Evolutionary conservation across 345 rosid species (phyloP), one percentile per base, ranked within the genome.

Genomic region (Melaleuca quinquenervia): DNA sequence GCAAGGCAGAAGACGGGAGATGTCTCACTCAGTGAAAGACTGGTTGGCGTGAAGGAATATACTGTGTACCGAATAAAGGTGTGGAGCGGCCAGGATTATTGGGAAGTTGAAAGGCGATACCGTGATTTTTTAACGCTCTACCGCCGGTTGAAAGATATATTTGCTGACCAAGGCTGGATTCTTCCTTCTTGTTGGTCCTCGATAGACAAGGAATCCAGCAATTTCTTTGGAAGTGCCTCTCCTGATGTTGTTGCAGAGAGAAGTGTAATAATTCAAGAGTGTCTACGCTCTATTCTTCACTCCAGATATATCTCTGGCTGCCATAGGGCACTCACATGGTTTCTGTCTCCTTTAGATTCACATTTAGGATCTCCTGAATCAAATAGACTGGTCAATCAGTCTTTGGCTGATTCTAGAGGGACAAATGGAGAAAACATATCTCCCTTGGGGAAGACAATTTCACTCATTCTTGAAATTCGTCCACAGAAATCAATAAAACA

Each of bases 21-120:
- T 85, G 97, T 97, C 84, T 97, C 99, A 6, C 86, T 97, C 70
- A 93, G 98, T 87, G 99, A 97, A 90, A 96, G 98, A 87, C 92
- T 97, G 87, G 98, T 97, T 90, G 99, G 99, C 27, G 98, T 97
- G 80, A 96, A 92, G 92, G 97, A 95, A 90, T 97, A 94, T 87
- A 96, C 98, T 36, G 95, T 95, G 27, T 96, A 97, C 90, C 86
- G 85, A 89, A 93, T 97, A 89, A 94, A 89, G 87, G 96, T 96
- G 87, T 91, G 95, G 96, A 91, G 96, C 82, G 96, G 97, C 87
- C 87, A 91, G 74, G 94, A 94, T 87, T 91, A 92, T 55, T 97
- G 99, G 99, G 98, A 94, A 88, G 93, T 97, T 84, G 98, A 96
- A 89, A 93, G 95, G 88, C 93, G 99, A 91, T 97, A 96, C 87